phyloP scores from a whole-genome alignment of 2,329 filamentous ascomycete species.

The Periconia sp. region DNA sequence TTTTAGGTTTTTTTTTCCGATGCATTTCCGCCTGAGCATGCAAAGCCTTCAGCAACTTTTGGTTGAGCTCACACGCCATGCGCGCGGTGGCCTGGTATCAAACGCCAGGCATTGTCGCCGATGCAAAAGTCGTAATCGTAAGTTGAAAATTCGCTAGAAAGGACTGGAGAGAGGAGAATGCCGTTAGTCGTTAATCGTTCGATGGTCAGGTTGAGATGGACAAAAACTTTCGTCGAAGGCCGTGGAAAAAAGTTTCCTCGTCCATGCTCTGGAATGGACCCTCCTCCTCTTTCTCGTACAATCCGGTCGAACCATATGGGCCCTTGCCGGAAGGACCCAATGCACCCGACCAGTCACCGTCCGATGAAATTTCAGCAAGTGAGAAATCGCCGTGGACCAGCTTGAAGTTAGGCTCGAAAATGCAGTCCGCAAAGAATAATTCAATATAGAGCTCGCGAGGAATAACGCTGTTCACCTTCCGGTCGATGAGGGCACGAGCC shows the following conservation, averaged over 20 bases:
- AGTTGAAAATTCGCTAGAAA: slow-evolving; percentile 20
- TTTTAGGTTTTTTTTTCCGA: slow-evolving; percentile 13
- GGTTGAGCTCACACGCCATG: slow-evolving; percentile 26
- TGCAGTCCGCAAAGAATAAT: slow-evolving; percentile 59
- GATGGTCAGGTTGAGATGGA: slow-evolving; percentile 44
- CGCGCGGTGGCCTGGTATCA: slow-evolving; percentile 35
- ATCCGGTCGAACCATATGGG: slow-evolving; percentile 56
- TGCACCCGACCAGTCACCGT: slow-evolving; percentile 49
- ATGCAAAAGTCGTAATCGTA: slow-evolving; percentile 37
- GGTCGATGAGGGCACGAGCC: slow-evolving; percentile 49
- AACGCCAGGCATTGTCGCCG: slow-evolving; percentile 40
- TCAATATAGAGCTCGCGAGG: slow-evolving; percentile 53
- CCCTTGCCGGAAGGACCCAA: slow-evolving; percentile 51
- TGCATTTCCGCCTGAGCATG: slow-evolving; percentile 4
- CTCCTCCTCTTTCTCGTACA: slow-evolving; percentile 57
- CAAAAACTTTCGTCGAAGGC: slow-evolving; percentile 42
- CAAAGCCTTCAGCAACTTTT: slow-evolving; percentile 13
- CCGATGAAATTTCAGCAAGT: slow-evolving; percentile 48
- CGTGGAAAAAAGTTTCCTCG: slow-evolving; percentile 47
- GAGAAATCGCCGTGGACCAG: slow-evolving; percentile 58
- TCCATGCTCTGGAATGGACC: slow-evolving; percentile 47
- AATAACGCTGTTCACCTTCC: slow-evolving; percentile 44
- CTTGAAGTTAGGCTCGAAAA: slow-evolving; percentile 55
- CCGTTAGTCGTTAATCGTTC: slow-evolving; percentile 19
- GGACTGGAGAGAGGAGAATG: slow-evolving; percentile 23